Base-by-base conservation (phyloP, 129 eudicot genomes). In the Pittosporum tobira region DNA sequence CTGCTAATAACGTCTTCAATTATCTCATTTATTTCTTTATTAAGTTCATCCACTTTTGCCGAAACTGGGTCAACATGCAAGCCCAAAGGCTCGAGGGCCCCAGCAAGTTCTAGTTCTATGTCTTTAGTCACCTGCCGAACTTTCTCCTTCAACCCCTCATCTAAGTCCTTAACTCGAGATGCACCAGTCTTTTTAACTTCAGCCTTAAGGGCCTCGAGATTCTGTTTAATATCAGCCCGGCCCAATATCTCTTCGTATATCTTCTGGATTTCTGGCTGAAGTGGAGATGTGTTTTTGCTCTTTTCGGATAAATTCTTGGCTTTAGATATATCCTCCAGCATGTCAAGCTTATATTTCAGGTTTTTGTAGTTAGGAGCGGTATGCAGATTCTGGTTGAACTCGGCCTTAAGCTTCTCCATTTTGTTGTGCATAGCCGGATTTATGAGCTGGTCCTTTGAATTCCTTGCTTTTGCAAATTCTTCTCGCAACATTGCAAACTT, bases 311-410 rank as follows among this genome's bases (percentile, higher is more conserved):
- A 31, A 43, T 10, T 62, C 62, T 75, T 74, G 70, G 89, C 80
- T 60, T 71, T 73, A n/a, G 85, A 65, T 30, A 84, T 46, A 54
- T 84, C 94, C 40, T 77, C 70, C 70, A 85, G 61, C 90, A 76
- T 71, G 50, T 69, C 66, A 58, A 78, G 80, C 75, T 84, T 88
- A 49, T 59, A 65, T 58, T 64, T 64, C 51, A 88, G 67, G 67
- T 81, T 76, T 16, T 62, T 60, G 75, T 78, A 79, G 71, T 88
- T 88, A 6, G 94, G 87, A 75, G 94, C 82, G 8, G 56, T 24
- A 23, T 70, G 62, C n/a, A 88, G 68, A 22, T 67, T 77, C 42
- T 71, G 71, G 9, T 64, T 57, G 14, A 84, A 81, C 62, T 88
- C 94, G 7, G 63, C 62, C 69, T 69, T 77, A 25, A 88, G 45